A percentile compares a stretch with the other conserved stretches of the same genome.
Evolutionary conservation across 345 rosid genomes (phyloP).

Genomic region (Odontarrhena argentea): DNA sequence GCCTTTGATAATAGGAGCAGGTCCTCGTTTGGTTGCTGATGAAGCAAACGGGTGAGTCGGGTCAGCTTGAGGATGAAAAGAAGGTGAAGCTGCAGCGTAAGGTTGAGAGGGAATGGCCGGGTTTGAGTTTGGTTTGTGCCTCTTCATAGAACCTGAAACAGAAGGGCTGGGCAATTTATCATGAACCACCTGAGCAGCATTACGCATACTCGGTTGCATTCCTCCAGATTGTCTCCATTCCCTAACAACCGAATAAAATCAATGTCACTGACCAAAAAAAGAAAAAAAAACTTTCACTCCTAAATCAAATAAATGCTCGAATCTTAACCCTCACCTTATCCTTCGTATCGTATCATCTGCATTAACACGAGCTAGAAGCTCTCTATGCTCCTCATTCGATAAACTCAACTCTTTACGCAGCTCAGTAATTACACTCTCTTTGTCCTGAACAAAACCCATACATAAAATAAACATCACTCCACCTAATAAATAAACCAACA

Average conservation of each 20-base stretch:
- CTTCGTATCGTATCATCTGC: constrained; percentile 67
- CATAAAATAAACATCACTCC: constrained; percentile 43
- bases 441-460: constrained; percentile 64
- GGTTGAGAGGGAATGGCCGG: constrained; percentile 64
- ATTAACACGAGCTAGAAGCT: constrained; percentile 76
- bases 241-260: constrained; percentile 45
- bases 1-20: constrained; percentile 59
- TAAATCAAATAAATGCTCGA: constrained; percentile 15
- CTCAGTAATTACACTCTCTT: constrained; percentile 82
- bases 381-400: constrained; percentile 86
- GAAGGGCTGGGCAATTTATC: constrained; percentile 78
- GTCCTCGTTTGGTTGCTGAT: constrained; percentile 60
- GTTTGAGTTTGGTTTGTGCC: constrained; percentile 58
- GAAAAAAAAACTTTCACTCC: constrained; percentile 6
- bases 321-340: constrained; percentile 56
- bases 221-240: constrained; percentile 87
- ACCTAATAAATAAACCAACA: constrained; percentile 39
- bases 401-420: constrained; percentile 82
- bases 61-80: constrained; percentile 64
- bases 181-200: constrained; percentile 57
- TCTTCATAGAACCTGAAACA: constrained; percentile 74
- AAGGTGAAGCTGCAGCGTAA: constrained; percentile 57
- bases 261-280: constrained; percentile 15
- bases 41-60: constrained; percentile 63
- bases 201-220: constrained; percentile 57